Evolutionary conservation across 1,284 basidiomycete species (phyloP).

Genomic region (Microbotryum saponariae): DNA sequence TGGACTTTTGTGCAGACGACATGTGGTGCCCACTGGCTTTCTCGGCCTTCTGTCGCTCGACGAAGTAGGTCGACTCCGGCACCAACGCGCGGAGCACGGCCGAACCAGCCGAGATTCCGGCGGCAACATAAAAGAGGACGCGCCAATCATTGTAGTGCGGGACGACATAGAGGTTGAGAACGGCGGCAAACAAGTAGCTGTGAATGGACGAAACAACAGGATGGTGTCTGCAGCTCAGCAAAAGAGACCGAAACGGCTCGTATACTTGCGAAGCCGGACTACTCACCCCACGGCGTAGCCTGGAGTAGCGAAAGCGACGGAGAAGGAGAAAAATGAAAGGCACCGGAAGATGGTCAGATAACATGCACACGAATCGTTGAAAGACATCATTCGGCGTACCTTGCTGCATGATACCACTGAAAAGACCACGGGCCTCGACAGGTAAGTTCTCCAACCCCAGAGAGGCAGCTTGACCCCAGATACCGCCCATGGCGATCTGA

Average conservation of each 20-base stretch:
- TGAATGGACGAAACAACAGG: neutral
- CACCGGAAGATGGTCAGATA: neutral
- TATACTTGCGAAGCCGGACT: neutral
- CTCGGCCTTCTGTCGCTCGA: slow-evolving; percentile 40
- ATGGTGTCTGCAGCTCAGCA: too few relatives aligned
- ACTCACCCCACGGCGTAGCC: slow-evolving; percentile 28
- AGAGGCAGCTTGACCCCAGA: slow-evolving; percentile 43
- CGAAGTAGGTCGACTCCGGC: slow-evolving; percentile 74
- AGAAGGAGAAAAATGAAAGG: neutral
- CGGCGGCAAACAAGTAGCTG: slow-evolving; percentile 33
- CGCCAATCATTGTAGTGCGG: slow-evolving; percentile 44
- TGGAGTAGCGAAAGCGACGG: neutral
- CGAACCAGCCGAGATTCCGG: slow-evolving; percentile 66
- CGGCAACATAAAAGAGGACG: slow-evolving; percentile 26
- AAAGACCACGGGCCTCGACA: slow-evolving; percentile 73
- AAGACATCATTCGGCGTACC: slow-evolving; percentile 54
- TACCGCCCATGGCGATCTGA: slow-evolving; percentile 71
- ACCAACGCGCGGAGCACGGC: slow-evolving; percentile 62
- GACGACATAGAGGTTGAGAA: slow-evolving; percentile 34
- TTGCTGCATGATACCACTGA: slow-evolving; percentile 74
- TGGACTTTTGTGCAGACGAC: slow-evolving; percentile 51
- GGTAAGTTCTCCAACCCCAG: slow-evolving; percentile 86
- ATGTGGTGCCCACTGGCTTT: slow-evolving; percentile 43
- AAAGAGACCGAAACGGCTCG: too few relatives aligned
- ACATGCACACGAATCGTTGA: neutral